A percentile compares a stretch with the other conserved stretches of the same genome.
Conservation (phyloP, 805 yeast species). For the Candida ascalaphidarum region DNA sequence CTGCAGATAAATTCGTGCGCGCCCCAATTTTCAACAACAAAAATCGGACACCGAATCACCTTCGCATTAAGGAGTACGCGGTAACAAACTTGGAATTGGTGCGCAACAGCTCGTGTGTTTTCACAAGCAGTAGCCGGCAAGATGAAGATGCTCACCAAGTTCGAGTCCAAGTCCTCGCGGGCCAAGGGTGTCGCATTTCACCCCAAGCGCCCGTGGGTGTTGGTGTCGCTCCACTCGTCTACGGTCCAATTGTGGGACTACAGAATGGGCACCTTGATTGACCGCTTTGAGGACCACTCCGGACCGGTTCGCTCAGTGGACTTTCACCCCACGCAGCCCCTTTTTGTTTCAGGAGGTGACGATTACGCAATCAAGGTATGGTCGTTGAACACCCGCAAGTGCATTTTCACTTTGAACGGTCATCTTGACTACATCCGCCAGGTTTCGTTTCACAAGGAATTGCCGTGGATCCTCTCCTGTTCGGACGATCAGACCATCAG, state of each 20-base stretch:
- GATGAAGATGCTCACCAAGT: conserved; percentile 41
- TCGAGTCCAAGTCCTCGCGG: conserved; percentile 95
- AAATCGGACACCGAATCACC: too few species aligned
- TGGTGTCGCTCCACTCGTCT: conserved; percentile 92
- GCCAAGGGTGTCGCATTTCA: conserved; percentile 98
- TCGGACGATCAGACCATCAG: conserved; percentile 98
- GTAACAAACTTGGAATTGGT: too few species aligned
- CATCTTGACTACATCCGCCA: conserved; percentile 95
- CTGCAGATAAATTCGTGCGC: too few species aligned
- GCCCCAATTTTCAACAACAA: too few species aligned
- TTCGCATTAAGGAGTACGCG: too few species aligned
- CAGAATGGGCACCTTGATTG: conserved; percentile 96
- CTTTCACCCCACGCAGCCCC: conserved; percentile 97
- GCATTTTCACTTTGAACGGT: conserved; percentile 84
- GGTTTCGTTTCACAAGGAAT: conserved; percentile 87
- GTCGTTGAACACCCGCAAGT: conserved; percentile 87
- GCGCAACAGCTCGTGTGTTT: too few species aligned
- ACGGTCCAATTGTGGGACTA: conserved; percentile 99
- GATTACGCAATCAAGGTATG: conserved; percentile 93
- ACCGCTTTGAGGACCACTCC: conserved; percentile 94
- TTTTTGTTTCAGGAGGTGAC: conserved; percentile 96
- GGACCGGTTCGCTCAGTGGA: conserved; percentile 96
- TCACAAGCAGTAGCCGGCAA: too few species aligned
- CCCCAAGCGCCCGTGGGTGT: conserved; percentile 92
- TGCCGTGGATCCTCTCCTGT: conserved; percentile 95